These are phyloP conservation scores for Aureobasidium pullulans DNA, from an alignment of 2,329 filamentous ascomycete species.

Conservation along the genomic window DNA sequence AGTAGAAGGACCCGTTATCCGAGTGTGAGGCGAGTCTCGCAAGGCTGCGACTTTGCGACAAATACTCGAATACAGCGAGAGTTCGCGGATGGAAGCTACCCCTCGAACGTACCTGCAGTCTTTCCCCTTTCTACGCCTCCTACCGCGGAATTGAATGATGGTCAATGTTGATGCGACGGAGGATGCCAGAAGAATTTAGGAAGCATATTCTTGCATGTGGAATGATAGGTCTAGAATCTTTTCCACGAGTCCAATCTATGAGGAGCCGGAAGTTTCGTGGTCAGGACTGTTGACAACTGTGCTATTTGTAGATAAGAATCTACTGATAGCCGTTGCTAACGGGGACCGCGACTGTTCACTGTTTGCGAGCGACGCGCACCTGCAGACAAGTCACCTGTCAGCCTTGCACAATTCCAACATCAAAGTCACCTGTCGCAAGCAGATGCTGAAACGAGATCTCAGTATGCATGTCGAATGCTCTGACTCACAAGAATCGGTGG, in stretches of 20 bases:
- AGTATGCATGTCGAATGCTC: neutral
- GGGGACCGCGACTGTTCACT: neutral
- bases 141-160: neutral
- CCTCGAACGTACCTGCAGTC: neutral
- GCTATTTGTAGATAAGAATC: constrained; percentile 6
- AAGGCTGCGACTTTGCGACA: constrained; percentile 5
- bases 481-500: neutral
- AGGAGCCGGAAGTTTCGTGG: constrained; percentile 9
- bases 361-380: neutral
- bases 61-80: neutral
- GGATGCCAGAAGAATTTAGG: no score
- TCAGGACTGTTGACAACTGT: neutral
- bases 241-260: neutral
- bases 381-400: constrained; percentile 5
- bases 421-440: neutral
- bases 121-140: neutral
- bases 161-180: neutral
- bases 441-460: neutral
- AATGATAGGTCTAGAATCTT: neutral
- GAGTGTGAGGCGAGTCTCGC: neutral
- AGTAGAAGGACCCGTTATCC: neutral
- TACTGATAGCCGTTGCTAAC: constrained; percentile 7
- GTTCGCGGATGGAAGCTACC: neutral
- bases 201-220: neutral
- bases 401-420: neutral